phyloP scores from a whole-genome alignment of 129 eudicot genomes.

The Pittosporum tobira region DNA sequence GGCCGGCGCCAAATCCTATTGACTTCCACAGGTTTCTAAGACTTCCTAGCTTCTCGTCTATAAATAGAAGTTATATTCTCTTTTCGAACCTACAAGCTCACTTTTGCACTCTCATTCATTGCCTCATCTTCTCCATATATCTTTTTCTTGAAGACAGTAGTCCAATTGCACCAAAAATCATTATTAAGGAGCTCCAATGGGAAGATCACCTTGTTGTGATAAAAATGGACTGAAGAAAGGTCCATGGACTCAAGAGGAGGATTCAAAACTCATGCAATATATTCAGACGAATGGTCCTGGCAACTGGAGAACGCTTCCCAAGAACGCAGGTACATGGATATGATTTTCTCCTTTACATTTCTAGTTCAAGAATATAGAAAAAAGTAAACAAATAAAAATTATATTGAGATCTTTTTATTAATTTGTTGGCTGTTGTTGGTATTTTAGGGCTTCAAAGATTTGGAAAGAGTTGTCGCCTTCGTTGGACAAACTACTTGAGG shows the following conservation, averaged over 20 bases:
- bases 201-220: slow-evolving; percentile 69
- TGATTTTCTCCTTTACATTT: neutral
- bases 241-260: slow-evolving; percentile 75
- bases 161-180: neutral
- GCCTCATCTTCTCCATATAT: neutral
- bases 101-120: neutral
- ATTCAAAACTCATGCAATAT: slow-evolving; percentile 46
- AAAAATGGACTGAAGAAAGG: slow-evolving; percentile 71
- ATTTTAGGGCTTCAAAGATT: slow-evolving; percentile 58
- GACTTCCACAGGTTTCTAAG: slow-evolving; percentile 34
- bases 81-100: slow-evolving; percentile 25
- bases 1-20: slow-evolving; percentile 73
- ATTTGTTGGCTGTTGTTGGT: neutral
- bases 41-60: slow-evolving; percentile 18
- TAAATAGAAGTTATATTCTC: slow-evolving; percentile 24
- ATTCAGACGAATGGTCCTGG: slow-evolving; percentile 54
- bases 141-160: neutral
- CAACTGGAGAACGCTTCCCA: slow-evolving; percentile 69
- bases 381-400: neutral
- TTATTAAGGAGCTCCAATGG: slow-evolving; percentile 28
- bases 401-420: neutral
- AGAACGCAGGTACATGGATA: slow-evolving; percentile 43
- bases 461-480: slow-evolving; percentile 73
- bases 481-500: slow-evolving; percentile 72
- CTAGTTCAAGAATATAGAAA: no score